phyloP scores from a whole-genome alignment of 176 grass and related monocot species.

The Carex pumila region DNA sequence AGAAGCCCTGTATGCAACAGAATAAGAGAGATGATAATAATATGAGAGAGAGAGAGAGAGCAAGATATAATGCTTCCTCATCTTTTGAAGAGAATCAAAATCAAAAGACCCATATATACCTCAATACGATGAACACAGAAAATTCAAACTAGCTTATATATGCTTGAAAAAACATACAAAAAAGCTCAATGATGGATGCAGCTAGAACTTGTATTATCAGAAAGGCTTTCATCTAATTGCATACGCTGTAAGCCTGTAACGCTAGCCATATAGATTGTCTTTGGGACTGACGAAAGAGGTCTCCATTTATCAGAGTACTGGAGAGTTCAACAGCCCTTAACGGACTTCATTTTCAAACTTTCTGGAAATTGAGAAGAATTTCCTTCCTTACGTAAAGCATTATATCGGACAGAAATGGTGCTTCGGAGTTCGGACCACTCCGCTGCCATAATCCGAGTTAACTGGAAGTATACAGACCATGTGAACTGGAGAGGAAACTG shows the following conservation, averaged over 20 bases:
- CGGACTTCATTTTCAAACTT: neutral
- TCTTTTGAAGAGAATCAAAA: no score
- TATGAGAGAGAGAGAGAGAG: neutral
- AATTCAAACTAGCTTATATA: neutral
- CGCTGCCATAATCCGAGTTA: neutral
- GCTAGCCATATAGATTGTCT: neutral
- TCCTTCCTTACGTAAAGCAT: no score
- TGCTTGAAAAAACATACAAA: neutral
- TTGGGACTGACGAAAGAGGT: neutral
- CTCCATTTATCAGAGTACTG: neutral
- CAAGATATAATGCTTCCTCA: no score
- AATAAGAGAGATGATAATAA: neutral
- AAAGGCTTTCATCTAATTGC: neutral
- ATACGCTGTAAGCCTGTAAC: neutral
- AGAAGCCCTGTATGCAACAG: neutral
- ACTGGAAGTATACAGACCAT: neutral
- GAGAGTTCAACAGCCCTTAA: neutral
- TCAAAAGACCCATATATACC: no score
- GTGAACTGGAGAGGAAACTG: neutral
- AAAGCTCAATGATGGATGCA: neutral
- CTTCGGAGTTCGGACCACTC: no score
- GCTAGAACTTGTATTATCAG: neutral
- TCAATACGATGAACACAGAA: no score
- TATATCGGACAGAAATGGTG: no score
- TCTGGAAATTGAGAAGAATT: neutral